Conservation (phyloP, 78 protist species). For the slime mould (Dictyostelium discoideum) region DNA sequence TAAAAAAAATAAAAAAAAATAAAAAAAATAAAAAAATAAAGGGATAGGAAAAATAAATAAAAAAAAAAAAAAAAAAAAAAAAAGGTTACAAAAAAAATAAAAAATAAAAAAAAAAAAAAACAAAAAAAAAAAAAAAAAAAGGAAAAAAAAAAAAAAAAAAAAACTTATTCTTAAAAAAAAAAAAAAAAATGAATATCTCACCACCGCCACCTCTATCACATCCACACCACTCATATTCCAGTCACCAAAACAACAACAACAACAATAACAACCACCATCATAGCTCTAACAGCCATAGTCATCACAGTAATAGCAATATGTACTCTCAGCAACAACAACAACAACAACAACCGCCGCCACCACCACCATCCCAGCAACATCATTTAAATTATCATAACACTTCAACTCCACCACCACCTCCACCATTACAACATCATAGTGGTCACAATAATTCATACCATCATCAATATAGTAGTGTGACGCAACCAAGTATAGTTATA, state of each 20-base stretch:
- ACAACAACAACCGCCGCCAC: not conserved
- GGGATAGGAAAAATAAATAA: not conserved
- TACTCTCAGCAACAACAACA: not conserved
- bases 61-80: not conserved
- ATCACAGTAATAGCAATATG: not conserved
- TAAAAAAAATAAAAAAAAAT: too few species aligned
- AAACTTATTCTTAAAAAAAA: not conserved
- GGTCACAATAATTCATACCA: not conserved
- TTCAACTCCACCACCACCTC: not conserved
- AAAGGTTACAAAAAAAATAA: not conserved
- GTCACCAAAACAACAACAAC: not conserved
- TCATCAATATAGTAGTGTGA: not conserved
- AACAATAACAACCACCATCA: not conserved
- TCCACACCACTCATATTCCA: not conserved
- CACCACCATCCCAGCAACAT: not conserved
- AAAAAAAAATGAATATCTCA: not conserved
- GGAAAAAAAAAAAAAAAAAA: not conserved
- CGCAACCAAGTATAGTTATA: not conserved
- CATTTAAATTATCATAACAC: not conserved
- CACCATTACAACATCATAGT: not conserved
- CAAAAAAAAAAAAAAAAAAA: not conserved
- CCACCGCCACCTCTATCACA: not conserved
- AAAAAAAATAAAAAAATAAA: not conserved
- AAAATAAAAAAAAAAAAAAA: not conserved
- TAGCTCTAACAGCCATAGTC: not conserved